Conservation (phyloP, 352 stramenopile genomes). For the Globisporangium alternatum region DNA sequence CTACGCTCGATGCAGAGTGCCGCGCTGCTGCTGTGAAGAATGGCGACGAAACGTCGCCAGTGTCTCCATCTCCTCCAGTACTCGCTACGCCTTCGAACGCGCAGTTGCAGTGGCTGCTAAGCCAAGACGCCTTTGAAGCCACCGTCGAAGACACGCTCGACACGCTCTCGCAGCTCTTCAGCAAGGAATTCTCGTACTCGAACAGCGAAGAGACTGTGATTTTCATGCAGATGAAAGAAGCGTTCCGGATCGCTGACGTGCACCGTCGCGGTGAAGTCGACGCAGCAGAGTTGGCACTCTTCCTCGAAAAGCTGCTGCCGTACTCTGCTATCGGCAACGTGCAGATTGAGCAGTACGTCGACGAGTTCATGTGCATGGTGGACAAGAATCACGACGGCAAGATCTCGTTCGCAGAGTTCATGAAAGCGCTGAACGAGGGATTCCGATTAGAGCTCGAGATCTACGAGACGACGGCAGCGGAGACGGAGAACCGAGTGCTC, state of each 20-base stretch:
- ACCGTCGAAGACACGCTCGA: conserved; percentile 26
- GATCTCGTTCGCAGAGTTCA: conserved; percentile 72
- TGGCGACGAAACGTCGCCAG: not conserved
- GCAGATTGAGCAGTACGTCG: conserved; percentile 70
- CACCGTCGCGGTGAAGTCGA: conserved; percentile 65
- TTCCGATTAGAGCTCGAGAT: conserved; percentile 74
- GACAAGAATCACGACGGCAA: conserved; percentile 64
- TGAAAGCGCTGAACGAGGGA: conserved; percentile 69
- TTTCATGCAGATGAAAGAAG: conserved; percentile 32
- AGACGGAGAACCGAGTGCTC: not conserved
- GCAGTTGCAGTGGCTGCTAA: conserved; percentile 4
- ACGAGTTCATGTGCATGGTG: conserved; percentile 72
- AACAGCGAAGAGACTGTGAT: conserved; percentile 21
- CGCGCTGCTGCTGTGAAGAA: not conserved
- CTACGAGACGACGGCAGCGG: conserved; percentile 35
- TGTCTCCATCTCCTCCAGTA: not conserved
- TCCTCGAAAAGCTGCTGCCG: conserved; percentile 67
- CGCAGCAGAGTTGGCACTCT: conserved; percentile 43
- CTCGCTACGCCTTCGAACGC: not conserved
- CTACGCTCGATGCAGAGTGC: conserved; percentile 26
- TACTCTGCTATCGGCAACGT: conserved; percentile 43
- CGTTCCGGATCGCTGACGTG: conserved; percentile 24
- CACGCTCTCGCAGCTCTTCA: conserved; percentile 24
- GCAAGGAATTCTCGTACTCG: conserved; percentile 23
- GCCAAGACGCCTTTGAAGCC: conserved; percentile 10